phyloP scores from a whole-genome alignment of 2,329 filamentous ascomycete genomes.

The Phaeosphaeriaceae sp. region DNA sequence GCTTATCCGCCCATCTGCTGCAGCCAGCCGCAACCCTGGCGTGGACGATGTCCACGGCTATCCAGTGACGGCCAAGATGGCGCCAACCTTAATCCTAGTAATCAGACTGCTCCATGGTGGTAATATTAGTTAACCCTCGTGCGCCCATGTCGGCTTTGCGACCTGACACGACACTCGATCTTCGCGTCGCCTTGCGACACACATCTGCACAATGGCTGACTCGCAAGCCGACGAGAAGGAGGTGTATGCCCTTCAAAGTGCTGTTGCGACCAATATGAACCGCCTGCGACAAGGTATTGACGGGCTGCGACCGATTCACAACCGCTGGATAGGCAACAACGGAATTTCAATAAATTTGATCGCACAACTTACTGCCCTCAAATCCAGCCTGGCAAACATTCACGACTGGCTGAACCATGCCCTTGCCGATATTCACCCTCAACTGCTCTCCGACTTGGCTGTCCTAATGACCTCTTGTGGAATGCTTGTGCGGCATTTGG shows the following conservation, averaged over 20 bases:
- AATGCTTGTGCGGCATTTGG: slow-evolving; percentile 38
- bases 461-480: slow-evolving; percentile 41
- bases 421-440: slow-evolving; percentile 42
- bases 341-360: slow-evolving; percentile 44
- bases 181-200: slow-evolving; percentile 13
- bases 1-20: slow-evolving; percentile 5
- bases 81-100: slow-evolving; percentile 16
- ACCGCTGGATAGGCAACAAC: slow-evolving; percentile 40
- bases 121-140: not conserved
- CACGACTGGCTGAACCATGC: slow-evolving; percentile 45
- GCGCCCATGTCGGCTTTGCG: slow-evolving; percentile 5
- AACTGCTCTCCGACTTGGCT: slow-evolving; percentile 43
- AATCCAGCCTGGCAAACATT: slow-evolving; percentile 42
- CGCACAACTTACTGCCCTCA: slow-evolving; percentile 43
- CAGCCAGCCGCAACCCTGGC: slow-evolving; percentile 7
- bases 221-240: slow-evolving; percentile 36
- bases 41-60: slow-evolving; percentile 4
- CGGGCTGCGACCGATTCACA: slow-evolving; percentile 42
- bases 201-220: slow-evolving; percentile 30
- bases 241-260: slow-evolving; percentile 35
- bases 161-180: slow-evolving; percentile 9
- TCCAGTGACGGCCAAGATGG: slow-evolving; percentile 11
- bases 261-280: slow-evolving; percentile 37
- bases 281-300: slow-evolving; percentile 41
- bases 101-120: not conserved